Evolutionary conservation across 768 basidiomycete species (phyloP), one percentile per base, ranked within the genome.

Genomic region (Tremella fuciformis): DNA sequence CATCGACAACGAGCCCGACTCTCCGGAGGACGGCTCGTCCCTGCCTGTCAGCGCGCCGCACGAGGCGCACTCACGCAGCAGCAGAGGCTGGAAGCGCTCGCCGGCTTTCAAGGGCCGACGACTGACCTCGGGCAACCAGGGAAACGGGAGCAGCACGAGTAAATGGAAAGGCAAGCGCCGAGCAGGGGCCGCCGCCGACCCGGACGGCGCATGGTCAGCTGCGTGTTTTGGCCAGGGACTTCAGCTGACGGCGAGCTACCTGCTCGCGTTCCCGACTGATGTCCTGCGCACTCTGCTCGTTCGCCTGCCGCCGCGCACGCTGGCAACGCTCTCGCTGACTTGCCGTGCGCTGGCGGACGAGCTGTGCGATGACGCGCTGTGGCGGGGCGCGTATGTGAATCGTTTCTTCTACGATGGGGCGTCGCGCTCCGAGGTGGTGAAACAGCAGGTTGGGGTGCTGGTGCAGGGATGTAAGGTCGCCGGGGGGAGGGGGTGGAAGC

Each of bases 381-480:
- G 74, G 74, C 53, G 69, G 34, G 56, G 70, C 25, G 63, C 64
- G 50, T 76, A 70, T 57, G 52, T 76, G 42, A 70, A 71, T 51
- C 64, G 65, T 9, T 76, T 67, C 53, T 49, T 72, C 16, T 58
- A 42, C 34, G 57, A 58, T 21, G 58, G 52, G 2, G 59, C 68
- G 9, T 46, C 68, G 15, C 29, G 56, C 8, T 18, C n/a, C 8
- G 51, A 40, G 2, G 34, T 26, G 1, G 59, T 39, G 9, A 53
- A 54, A 37, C 11, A 53, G 16, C 60, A 66, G 21, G 60, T 70
- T 15, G 48, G 51, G 44, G 51, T 70, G 1, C 53, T 73, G 18
- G 70, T 69, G 0, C 65, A 67, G 29, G 56, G 59, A n/a, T 67
- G 66, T 42, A 21, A 55, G 34, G 55, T 58, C 21, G 57, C 8